Conservation (phyloP, 148 eudicot genomes). For the Dianthus caryophyllus region DNA sequence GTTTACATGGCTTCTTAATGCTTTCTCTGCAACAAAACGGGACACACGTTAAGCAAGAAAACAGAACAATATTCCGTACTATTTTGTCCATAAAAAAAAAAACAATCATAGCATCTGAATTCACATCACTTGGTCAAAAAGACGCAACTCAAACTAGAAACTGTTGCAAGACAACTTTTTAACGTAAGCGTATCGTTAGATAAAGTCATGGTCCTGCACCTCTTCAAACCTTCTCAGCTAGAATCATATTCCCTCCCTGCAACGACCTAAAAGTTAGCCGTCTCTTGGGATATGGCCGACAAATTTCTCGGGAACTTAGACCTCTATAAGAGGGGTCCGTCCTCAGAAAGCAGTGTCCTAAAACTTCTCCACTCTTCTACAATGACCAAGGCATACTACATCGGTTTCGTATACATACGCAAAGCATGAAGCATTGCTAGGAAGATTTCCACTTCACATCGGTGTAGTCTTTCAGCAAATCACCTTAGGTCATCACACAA, state of each 20-base stretch:
- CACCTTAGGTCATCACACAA: not conserved
- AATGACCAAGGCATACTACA: not conserved
- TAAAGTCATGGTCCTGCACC: not conserved
- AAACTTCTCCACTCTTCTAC: not conserved
- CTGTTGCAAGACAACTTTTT: not conserved
- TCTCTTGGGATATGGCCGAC: not conserved
- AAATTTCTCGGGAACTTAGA: not conserved
- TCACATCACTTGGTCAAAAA: not conserved
- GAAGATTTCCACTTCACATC: not conserved
- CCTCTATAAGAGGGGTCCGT: not conserved
- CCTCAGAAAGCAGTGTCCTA: not conserved
- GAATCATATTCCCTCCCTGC: not conserved
- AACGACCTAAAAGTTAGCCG: not conserved
- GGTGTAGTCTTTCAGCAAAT: not conserved
- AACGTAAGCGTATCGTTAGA: not conserved
- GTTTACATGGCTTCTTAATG: not conserved
- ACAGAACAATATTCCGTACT: not conserved
- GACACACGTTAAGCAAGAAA: not conserved
- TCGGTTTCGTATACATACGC: not conserved
- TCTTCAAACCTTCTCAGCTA: not conserved
- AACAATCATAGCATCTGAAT: not conserved
- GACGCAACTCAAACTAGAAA: not conserved
- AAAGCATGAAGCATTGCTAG: not conserved
- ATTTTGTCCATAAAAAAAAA: not conserved
- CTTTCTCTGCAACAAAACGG: slow-evolving; percentile 17